Evolutionary conservation across 768 basidiomycete genomes (phyloP).

Genomic region (Cantharellus anzutake): DNA sequence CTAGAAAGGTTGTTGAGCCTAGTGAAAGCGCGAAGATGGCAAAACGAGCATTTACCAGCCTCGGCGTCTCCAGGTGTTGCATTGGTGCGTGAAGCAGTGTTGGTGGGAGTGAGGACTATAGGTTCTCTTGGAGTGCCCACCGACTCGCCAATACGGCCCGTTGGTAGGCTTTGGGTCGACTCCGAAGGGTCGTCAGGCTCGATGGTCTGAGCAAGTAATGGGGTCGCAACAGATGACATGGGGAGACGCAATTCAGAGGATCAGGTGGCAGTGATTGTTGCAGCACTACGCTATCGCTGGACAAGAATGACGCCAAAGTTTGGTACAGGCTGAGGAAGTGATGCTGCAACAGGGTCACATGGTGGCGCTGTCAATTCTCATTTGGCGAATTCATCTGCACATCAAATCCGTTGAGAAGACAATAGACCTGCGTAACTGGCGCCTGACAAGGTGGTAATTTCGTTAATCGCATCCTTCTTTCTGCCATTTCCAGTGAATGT

Average conservation of each 20-base stretch:
- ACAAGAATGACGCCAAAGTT: too few relatives aligned
- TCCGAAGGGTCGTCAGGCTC: slow-evolving; percentile 59
- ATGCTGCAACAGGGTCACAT: too few relatives aligned
- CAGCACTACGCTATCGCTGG: too few relatives aligned
- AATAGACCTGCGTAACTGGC: too few relatives aligned
- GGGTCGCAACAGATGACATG: neutral
- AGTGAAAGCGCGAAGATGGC: slow-evolving; percentile 9
- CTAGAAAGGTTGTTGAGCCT: slow-evolving; percentile 16
- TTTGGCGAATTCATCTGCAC: too few relatives aligned
- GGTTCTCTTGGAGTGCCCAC: slow-evolving; percentile 19
- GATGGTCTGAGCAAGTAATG: slow-evolving; percentile 27
- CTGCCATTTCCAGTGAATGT: too few relatives aligned
- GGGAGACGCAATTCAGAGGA: neutral
- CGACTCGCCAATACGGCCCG: slow-evolving; percentile 21
- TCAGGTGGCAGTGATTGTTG: too few relatives aligned
- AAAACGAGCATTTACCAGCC: slow-evolving; percentile 43
- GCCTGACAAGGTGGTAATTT: too few relatives aligned
- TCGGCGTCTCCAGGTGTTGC: slow-evolving; percentile 50
- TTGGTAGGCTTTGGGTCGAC: slow-evolving; percentile 11
- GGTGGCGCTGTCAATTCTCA: too few relatives aligned
- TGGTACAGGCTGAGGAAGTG: too few relatives aligned
- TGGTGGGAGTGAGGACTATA: slow-evolving; percentile 40
- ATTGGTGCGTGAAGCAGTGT: slow-evolving; percentile 27
- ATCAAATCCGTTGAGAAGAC: too few relatives aligned
- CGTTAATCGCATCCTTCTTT: too few relatives aligned